Evolutionary conservation across 805 yeast genomes (phyloP).

Genomic region (Teunomyces aglyptinius): DNA sequence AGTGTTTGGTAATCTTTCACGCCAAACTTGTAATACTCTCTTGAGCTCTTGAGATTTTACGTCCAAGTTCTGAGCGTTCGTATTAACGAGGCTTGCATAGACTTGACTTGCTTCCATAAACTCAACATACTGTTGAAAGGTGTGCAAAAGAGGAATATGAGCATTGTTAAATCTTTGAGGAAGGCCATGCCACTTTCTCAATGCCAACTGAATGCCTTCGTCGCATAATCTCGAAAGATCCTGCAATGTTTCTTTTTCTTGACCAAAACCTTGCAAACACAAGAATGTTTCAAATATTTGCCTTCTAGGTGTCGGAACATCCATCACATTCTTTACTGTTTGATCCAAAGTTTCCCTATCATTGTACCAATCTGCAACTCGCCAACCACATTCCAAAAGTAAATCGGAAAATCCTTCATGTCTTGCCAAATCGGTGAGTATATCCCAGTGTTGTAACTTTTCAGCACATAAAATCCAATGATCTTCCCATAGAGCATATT

Average conservation of each 20-base stretch:
- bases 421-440: conserved; percentile 90
- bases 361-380: conserved; percentile 97
- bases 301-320: conserved; percentile 96
- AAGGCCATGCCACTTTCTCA: conserved; percentile 89
- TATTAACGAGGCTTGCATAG: conserved; percentile 79
- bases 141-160: conserved; percentile 85
- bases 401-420: conserved; percentile 97
- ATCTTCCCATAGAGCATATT: conserved; percentile 96
- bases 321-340: conserved; percentile 94
- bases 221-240: conserved; percentile 86
- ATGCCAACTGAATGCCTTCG: conserved; percentile 91
- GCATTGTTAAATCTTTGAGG: conserved; percentile 79
- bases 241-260: conserved; percentile 79
- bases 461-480: conserved; percentile 98
- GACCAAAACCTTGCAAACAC: conserved; percentile 89
- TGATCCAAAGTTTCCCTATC: conserved; percentile 94
- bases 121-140: conserved; percentile 96
- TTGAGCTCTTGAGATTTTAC: conserved; percentile 91
- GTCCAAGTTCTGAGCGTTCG: conserved; percentile 90
- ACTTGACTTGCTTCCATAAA: conserved; percentile 97
- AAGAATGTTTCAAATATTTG: conserved; percentile 94
- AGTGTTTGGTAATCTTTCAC: conserved; percentile 91
- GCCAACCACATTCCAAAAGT: conserved; percentile 97
- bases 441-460: conserved; percentile 97
- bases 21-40: conserved; percentile 94